These are phyloP conservation scores for Chaetomium cochliodes DNA, from an alignment of 495 filamentous ascomycete genomes.

Conservation along the genomic window DNA sequence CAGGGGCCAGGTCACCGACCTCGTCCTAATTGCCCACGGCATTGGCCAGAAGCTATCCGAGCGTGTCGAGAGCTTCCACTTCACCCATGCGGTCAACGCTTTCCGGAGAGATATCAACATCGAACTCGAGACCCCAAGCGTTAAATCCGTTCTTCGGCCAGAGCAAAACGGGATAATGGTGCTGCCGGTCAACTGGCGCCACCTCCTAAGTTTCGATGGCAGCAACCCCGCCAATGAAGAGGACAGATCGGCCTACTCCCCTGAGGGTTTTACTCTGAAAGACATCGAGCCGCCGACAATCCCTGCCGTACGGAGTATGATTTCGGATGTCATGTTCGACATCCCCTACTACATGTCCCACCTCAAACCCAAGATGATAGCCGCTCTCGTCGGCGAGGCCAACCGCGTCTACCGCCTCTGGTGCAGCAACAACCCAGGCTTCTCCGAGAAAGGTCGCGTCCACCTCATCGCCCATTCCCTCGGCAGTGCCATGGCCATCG, in stretches of 20 bases:
- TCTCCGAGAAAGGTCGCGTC: constrained; percentile 74
- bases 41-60: constrained; percentile 98
- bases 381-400: constrained; percentile 83
- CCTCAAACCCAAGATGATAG: constrained; percentile 91
- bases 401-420: constrained; percentile 92
- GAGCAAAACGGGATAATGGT: constrained; percentile 61
- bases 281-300: constrained; percentile 93
- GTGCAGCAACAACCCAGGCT: constrained; percentile 88
- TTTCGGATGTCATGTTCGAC: constrained; percentile 96
- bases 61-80: constrained; percentile 91
- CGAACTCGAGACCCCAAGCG: constrained; percentile 69
- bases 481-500: constrained; percentile 88
- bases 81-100: constrained; percentile 90
- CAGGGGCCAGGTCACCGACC: constrained; percentile 73
- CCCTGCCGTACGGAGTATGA: constrained; percentile 81
- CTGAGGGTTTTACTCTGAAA: constrained; percentile 71
- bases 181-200: constrained; percentile 78
- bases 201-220: constrained; percentile 80
- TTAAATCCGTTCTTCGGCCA: constrained; percentile 70
- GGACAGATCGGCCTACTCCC: constrained; percentile 45
- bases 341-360: constrained; percentile 96
- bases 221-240: constrained; percentile 53
- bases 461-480: constrained; percentile 93
- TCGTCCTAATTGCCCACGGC: constrained; percentile 88
- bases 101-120: constrained; percentile 85